Evolutionary conservation across 192 early-diverging fungal species (phyloP), one percentile per base, ranked within the genome.

Genomic region (Backusella macrospora): DNA sequence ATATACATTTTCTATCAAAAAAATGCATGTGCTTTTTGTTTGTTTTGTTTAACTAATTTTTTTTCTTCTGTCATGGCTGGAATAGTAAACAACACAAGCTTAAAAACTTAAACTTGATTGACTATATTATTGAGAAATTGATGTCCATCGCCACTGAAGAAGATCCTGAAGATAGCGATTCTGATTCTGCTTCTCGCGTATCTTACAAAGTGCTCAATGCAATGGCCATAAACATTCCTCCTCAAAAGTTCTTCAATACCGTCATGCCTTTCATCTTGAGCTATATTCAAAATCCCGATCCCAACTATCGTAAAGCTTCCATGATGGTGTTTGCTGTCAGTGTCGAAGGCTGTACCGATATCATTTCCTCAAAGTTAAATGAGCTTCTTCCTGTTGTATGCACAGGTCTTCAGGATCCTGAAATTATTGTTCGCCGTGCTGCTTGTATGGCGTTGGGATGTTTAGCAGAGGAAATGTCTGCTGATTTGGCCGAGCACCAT

Each of bases 331-430:
- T 97, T 76, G 92, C 90, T 70, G 81, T 89, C 67, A 81, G 92
- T 63, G 88, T 94, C 42, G 96, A 96, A 76, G 93, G 94, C 9
- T 92, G 92, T 62, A 91, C 94, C 14, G 96, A 97, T 74, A 90
- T 87, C 49, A 94, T 94, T 72, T 85, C 91, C 42, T 79, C 87
- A 55, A 88, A 87, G 75, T 87, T 94, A 44, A 86, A 89, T 47
- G 94, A 94, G 14, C 81, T 97, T 55, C 81, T 96, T 44, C 80
- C 86, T 5, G 73, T 96, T 13, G 85, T 97, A 3, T 88, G 88
- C 70, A 78, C 85, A 40, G 94, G 93, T 39, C 87, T 97, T 48
- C 88, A 93, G 72, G 96, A 97, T 68, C 84, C 89, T 10, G 88
- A 96, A 65, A 79, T 80, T 5, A 80, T 85, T 45, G 96, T 96